Conservation (phyloP, 2,329 filamentous ascomycete genomes). For the Xylaria sp. region DNA sequence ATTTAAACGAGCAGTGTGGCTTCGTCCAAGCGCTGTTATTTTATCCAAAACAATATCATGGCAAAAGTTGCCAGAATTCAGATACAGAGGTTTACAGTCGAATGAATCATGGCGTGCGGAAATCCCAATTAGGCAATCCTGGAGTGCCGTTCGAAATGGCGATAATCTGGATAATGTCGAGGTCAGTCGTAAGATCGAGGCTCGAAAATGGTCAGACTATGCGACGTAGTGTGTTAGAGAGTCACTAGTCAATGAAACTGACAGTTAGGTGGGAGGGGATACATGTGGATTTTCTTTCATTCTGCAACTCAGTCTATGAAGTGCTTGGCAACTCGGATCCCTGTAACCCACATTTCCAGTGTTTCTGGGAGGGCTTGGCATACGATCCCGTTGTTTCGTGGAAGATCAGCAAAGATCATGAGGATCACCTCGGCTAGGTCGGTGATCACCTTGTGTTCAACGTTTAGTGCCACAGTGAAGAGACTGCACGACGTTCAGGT, state of each 20-base stretch:
- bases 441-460: constrained; percentile 16
- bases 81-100: background rate
- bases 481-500: too few relatives aligned
- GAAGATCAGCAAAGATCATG: constrained; percentile 34
- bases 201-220: constrained; percentile 23
- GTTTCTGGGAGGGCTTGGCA: constrained; percentile 11
- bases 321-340: constrained; percentile 23
- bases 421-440: constrained; percentile 22
- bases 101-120: constrained; percentile 21
- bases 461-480: too few relatives aligned
- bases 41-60: constrained; percentile 7
- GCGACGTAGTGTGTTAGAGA: constrained; percentile 19
- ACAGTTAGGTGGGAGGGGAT: background rate
- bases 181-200: constrained; percentile 9
- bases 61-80: constrained; percentile 20
- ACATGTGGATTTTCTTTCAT: constrained; percentile 1
- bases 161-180: background rate
- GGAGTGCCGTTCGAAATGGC: constrained; percentile 21
- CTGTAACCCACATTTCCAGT: constrained; percentile 19
- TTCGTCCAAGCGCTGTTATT: background rate
- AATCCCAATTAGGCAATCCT: constrained; percentile 21
- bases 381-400: constrained; percentile 4
- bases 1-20: background rate
- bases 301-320: background rate
- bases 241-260: constrained; percentile 23